Evolutionary conservation across 2,329 filamentous ascomycete genomes (phyloP).

Genomic region (Ophiostoma tasmaniense): DNA sequence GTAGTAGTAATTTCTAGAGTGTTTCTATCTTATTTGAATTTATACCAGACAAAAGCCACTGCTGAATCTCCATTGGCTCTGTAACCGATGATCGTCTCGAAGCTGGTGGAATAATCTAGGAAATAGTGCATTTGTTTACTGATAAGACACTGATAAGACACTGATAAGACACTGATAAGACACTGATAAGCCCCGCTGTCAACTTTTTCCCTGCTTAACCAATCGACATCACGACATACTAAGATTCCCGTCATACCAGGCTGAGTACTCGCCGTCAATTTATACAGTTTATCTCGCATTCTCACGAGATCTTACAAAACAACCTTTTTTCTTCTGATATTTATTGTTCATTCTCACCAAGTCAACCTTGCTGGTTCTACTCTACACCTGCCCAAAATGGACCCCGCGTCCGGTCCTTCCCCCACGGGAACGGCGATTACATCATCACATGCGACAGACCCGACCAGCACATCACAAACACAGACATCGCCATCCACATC

Average conservation of each 20-base stretch:
- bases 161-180: neutral
- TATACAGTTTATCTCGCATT: too few relatives aligned
- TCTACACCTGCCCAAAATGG: neutral
- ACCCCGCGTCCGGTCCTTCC: conserved; percentile 9
- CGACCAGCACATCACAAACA: conserved; percentile 1
- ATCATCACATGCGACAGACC: conserved; percentile 6
- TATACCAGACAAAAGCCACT: too few relatives aligned
- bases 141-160: neutral
- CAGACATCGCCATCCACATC: neutral
- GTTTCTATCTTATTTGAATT: too few relatives aligned
- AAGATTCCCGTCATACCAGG: neutral
- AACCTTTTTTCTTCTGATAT: too few relatives aligned
- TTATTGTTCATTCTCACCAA: too few relatives aligned
- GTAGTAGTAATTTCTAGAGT: too few relatives aligned
- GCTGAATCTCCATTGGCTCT: too few relatives aligned
- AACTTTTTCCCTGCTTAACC: conserved; percentile 9
- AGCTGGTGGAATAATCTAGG: too few relatives aligned
- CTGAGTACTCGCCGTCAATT: neutral
- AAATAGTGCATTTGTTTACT: too few relatives aligned
- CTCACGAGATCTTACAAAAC: too few relatives aligned
- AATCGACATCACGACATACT: neutral
- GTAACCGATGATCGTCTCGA: too few relatives aligned
- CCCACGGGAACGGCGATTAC: conserved; percentile 7
- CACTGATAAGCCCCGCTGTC: conserved; percentile 9
- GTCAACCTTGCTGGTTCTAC: too few relatives aligned